Base-by-base conservation (phyloP, 2,329 filamentous ascomycete species). In the Dendrostoma leiphaemia region DNA sequence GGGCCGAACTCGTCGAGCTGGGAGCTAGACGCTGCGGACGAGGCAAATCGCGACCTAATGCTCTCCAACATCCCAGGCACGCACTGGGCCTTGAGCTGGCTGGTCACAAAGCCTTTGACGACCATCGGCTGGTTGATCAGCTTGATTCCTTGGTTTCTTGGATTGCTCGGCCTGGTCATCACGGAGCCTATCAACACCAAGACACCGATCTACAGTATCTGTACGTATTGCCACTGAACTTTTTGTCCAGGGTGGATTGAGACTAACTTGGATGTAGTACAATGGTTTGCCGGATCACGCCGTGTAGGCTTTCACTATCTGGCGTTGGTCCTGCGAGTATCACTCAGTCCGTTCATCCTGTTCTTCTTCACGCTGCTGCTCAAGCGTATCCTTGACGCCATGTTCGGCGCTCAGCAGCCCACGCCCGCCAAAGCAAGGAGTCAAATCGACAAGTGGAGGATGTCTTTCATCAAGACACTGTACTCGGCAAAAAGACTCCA, bases 1-100 rank as follows among this genome's bases (percentile, higher is more conserved):
- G 80, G 81, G 1, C 72, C 77, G 7, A 83, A 82, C 64, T 81
- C 79, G 1, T 82, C 80, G 0, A 82, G 78, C 61, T 82, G 80
- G 77, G 81, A 83, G 60, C 65, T 75, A 23, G 63, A 71, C 21
- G 76, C 79, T 56, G 73, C 73, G 2, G 67, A 70, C 10, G 77
- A 81, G 59, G 64, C 67, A 6, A 78, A 79, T 64, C 74, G 77
- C 13, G 71, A 78, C 38, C 65, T 78, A 1, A 70, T 3, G 57
- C 70, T 0, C 66, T 64, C 50, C 67, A 66, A 26, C 67, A 69
- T 1, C 71, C 75, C 31, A 63, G 69, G 43, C 65, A 26, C 76
- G 2, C 78, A 81, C 62, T 77, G 76, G 71, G 56, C 72, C 0
- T 67, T 79, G 41, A 65, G 66, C 4, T 35, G 71, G 3, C 62